Base-by-base conservation (phyloP, 2,329 filamentous ascomycete genomes). In the Aspergillus fructus region DNA sequence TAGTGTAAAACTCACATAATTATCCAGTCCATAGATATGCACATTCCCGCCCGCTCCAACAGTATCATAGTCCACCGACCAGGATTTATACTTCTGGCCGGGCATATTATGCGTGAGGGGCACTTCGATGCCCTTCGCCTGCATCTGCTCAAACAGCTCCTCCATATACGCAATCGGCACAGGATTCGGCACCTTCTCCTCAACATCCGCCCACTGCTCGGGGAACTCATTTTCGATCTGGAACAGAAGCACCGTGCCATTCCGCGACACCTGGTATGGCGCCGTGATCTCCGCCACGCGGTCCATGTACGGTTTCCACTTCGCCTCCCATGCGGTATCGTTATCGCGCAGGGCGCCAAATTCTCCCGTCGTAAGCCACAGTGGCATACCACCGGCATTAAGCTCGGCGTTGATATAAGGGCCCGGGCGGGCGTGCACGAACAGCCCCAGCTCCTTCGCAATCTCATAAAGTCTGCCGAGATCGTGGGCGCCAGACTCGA, bases 211-310 rank as follows among this genome's bases (percentile, higher is more conserved):
- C 33, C 24, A 37, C 12, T 24, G 19, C 19, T 55, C 7, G 3
- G n/a, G 43, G 68, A 92, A 91, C 71, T 93, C 90, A 61, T 93
- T 94, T 71, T 94, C 90, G 0, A 88, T 86, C 68, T 94, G 90
- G 24, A 89, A 80, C 2, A 93, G 73, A 57, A 93, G 89, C 2
- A 94, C 82, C 0, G 89, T 89, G 0, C 91, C 90, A 0, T 88
- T 89, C 50, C 91, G 89, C 1, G 89, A 92, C 65, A 93, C 91
- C 66, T 93, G 89, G 0, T 84, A 85, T 4, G 40, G 19, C 2
- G 54, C 56, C 40, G 66, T 65, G 3, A 63, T 62, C 4, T 84
- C 81, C 2, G 89, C 88, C 57, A 93, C 86, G 5, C 85, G 80
- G 3, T 27, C 6, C n/a, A 62, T 58, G 5, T 58, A 62, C 0